These are phyloP conservation scores for Omphalotus olearius DNA, from an alignment of 1,284 basidiomycete genomes.

Conservation along the genomic window DNA sequence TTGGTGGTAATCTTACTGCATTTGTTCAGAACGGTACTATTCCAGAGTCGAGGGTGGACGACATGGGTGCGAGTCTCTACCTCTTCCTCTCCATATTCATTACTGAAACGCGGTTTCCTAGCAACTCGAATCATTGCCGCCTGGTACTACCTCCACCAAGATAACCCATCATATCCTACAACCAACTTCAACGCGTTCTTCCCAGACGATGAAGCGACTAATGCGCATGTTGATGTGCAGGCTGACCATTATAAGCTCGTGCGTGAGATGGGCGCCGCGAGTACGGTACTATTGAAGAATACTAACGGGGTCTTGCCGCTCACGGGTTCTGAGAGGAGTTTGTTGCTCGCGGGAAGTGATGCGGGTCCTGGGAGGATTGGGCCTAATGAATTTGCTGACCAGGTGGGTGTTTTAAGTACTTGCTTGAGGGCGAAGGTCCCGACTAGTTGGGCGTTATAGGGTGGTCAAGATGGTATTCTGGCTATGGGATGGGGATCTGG, in stretches of 20 bases:
- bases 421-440: background rate
- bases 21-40: slow-evolving; percentile 72
- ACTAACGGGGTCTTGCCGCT: slow-evolving; percentile 62
- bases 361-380: slow-evolving; percentile 66
- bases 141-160: slow-evolving; percentile 64
- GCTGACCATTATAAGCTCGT: slow-evolving; percentile 70
- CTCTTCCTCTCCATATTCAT: background rate
- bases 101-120: slow-evolving; percentile 9
- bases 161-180: slow-evolving; percentile 51
- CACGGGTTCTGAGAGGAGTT: slow-evolving; percentile 44
- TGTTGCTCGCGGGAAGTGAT: slow-evolving; percentile 66
- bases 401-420: slow-evolving; percentile 31
- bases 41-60: slow-evolving; percentile 56
- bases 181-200: slow-evolving; percentile 60
- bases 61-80: slow-evolving; percentile 42
- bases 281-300: slow-evolving; percentile 84
- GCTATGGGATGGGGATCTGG: slow-evolving; percentile 86
- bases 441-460: slow-evolving; percentile 15
- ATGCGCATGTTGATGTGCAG: slow-evolving; percentile 73
- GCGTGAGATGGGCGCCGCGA: slow-evolving; percentile 70
- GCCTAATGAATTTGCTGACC: slow-evolving; percentile 71
- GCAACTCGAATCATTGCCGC: slow-evolving; percentile 57
- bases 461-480: slow-evolving; percentile 62
- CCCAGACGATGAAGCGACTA: slow-evolving; percentile 45
- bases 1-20: slow-evolving; percentile 58